phyloP scores from a whole-genome alignment of 805 yeast species.

The Zygosaccharomyces pseudorouxii region DNA sequence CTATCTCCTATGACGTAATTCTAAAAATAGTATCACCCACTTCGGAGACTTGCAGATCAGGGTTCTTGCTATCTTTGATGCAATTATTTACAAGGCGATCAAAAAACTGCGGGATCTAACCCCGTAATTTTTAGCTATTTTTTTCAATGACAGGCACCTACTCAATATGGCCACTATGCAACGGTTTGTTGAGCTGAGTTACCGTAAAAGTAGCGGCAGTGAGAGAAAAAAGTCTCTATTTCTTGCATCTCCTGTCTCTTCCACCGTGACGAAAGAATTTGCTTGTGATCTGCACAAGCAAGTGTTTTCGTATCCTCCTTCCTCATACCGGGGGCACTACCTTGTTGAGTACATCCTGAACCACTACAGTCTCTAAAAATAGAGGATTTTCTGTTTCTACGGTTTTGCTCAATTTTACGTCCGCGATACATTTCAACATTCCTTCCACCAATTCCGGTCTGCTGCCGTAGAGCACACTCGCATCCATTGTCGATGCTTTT shows the following conservation, averaged over 20 bases:
- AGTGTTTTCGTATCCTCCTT: too few species aligned
- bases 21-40: neutral
- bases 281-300: too few species aligned
- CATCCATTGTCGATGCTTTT: slow-evolving; percentile 34
- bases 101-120: neutral
- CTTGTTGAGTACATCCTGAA: slow-evolving; percentile 47
- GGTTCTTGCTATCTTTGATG: neutral
- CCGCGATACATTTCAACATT: slow-evolving; percentile 19
- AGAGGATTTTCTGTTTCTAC: slow-evolving; percentile 22
- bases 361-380: slow-evolving; percentile 41
- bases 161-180: too few species aligned
- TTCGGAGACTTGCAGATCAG: neutral
- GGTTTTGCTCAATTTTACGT: slow-evolving; percentile 17
- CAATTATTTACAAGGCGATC: neutral
- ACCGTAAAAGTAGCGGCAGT: too few species aligned
- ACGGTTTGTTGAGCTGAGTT: too few species aligned
- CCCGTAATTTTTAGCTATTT: too few species aligned
- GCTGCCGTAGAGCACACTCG: slow-evolving; percentile 30
- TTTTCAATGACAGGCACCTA: too few species aligned
- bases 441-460: slow-evolving; percentile 27
- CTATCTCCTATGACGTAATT: neutral
- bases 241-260: too few species aligned
- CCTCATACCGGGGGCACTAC: slow-evolving; percentile 45
- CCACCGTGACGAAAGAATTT: too few species aligned
- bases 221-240: too few species aligned